Evolutionary conservation across 2,329 filamentous ascomycete genomes (phyloP).

Genomic region (Paracoccidioides brasiliensis): DNA sequence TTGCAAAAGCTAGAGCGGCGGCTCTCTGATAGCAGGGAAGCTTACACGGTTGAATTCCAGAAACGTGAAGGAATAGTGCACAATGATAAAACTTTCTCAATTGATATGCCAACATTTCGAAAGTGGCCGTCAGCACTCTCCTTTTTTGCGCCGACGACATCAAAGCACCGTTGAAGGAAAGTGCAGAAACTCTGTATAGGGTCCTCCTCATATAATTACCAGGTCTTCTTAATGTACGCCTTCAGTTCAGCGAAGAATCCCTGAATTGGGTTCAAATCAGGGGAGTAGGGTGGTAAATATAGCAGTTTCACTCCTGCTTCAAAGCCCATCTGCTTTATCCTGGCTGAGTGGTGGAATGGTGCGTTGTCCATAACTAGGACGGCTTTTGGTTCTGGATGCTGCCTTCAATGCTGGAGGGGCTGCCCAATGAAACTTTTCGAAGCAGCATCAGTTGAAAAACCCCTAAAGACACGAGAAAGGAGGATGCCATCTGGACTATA

Average conservation of each 20-base stretch:
- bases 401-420: conserved; percentile 18
- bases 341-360: conserved; percentile 16
- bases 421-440: conserved; percentile 21
- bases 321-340: conserved; percentile 18
- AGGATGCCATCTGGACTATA: conserved; percentile 23
- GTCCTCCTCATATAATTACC: conserved; percentile 10
- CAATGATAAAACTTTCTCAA: background rate
- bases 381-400: conserved; percentile 19
- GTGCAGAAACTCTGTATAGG: conserved; percentile 10
- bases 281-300: conserved; percentile 24
- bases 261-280: conserved; percentile 25
- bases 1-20: no score
- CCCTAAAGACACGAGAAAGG: conserved; percentile 17
- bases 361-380: conserved; percentile 20
- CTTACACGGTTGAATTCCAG: no score
- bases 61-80: background rate
- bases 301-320: conserved; percentile 19
- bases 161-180: conserved; percentile 17
- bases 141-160: conserved; percentile 12
- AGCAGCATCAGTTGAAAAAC: conserved; percentile 18
- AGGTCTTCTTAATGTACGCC: conserved; percentile 21
- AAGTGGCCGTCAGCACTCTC: conserved; percentile 13
- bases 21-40: no score
- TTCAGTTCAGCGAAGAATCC: conserved; percentile 27
- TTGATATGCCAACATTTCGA: conserved; percentile 11